These are phyloP conservation scores for Ramaria sp. DNA, from an alignment of 768 basidiomycete species.

Conservation along the genomic window DNA sequence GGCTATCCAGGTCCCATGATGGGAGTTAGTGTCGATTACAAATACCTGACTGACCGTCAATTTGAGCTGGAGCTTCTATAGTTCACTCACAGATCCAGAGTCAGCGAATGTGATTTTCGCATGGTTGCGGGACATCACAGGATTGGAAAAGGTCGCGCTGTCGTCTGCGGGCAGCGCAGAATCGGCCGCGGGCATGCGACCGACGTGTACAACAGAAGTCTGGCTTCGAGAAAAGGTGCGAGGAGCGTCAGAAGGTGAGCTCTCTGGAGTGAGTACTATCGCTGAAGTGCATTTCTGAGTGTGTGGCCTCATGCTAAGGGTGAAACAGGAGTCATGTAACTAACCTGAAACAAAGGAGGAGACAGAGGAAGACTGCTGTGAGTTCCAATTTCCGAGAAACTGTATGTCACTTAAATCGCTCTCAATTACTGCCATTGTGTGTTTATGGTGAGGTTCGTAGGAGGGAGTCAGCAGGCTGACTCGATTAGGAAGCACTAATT, in stretches of 20 bases:
- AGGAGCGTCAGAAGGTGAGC: background rate
- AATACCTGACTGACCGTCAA: constrained; percentile 37
- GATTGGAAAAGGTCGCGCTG: constrained; percentile 59
- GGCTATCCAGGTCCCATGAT: constrained; percentile 65
- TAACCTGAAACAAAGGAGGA: constrained; percentile 5
- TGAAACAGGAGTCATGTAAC: background rate
- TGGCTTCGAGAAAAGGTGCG: constrained; percentile 38
- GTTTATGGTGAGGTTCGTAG: background rate
- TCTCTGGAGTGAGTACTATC: background rate
- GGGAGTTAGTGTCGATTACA: constrained; percentile 59
- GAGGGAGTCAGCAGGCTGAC: background rate
- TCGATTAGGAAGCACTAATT: constrained; percentile 5
- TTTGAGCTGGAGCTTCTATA: constrained; percentile 13
- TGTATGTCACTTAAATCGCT: background rate
- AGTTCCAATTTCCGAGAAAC: constrained; percentile 8
- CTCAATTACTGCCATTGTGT: background rate
- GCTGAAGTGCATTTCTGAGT: background rate
- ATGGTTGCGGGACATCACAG: constrained; percentile 70
- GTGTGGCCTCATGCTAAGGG: background rate
- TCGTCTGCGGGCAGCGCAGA: constrained; percentile 29
- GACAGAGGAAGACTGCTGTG: background rate
- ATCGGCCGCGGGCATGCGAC: constrained; percentile 45
- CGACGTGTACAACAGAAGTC: constrained; percentile 47
- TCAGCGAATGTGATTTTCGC: constrained; percentile 68
- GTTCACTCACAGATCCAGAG: constrained; percentile 47